These are phyloP conservation scores for Lignosus rhinocerotis DNA, from an alignment of 1,284 basidiomycete genomes.

Conservation along the genomic window DNA sequence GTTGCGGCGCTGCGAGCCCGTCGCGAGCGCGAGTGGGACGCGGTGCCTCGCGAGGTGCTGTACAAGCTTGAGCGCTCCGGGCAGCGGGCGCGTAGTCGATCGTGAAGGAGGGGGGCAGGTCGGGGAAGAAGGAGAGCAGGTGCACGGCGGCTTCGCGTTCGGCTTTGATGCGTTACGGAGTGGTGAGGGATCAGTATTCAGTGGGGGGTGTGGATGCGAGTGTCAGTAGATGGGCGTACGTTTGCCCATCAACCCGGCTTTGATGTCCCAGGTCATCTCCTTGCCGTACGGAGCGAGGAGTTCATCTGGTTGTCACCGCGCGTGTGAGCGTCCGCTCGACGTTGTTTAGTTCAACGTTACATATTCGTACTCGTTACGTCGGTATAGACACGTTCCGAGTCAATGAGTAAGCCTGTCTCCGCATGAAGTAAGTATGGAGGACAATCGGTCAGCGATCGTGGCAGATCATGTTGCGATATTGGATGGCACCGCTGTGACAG, in stretches of 20 bases:
- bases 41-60: slow-evolving; percentile 62
- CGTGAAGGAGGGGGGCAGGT: slow-evolving; percentile 52
- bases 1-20: slow-evolving; percentile 65
- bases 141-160: slow-evolving; percentile 62
- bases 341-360: no score
- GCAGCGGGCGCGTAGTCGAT: slow-evolving; percentile 58
- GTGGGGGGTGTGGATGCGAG: background rate
- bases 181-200: background rate
- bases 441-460: slow-evolving; percentile 3
- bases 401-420: slow-evolving; percentile 55
- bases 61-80: slow-evolving; percentile 66
- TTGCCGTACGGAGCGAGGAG: slow-evolving; percentile 73
- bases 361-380: slow-evolving; percentile 64
- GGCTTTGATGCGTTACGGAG: slow-evolving; percentile 41
- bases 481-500: background rate
- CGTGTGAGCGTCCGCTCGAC: background rate
- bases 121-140: slow-evolving; percentile 75
- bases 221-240: slow-evolving; percentile 64
- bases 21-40: slow-evolving; percentile 77
- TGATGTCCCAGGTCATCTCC: slow-evolving; percentile 82
- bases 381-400: slow-evolving; percentile 74
- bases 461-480: background rate
- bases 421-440: no score
- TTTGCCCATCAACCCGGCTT: slow-evolving; percentile 82
- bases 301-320: slow-evolving; percentile 47